phyloP scores from a whole-genome alignment of 352 stramenopile species.

The Phytophthora pluvialis region DNA sequence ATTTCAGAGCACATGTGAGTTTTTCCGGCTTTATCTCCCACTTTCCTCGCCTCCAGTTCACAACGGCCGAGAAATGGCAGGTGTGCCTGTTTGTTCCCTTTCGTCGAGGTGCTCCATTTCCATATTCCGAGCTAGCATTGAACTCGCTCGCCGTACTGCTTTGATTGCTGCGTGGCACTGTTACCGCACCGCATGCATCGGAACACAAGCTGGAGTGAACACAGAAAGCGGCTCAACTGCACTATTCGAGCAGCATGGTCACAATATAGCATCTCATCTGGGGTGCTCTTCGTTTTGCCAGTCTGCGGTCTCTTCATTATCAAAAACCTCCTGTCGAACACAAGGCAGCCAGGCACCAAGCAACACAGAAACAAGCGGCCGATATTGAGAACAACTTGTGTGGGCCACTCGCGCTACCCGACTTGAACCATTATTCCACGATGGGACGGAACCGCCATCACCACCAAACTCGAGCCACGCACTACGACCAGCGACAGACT shows the following conservation, averaged over 20 bases:
- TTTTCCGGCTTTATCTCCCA: slow-evolving; percentile 28
- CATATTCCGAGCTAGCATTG: slow-evolving; percentile 15
- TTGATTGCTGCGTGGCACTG: slow-evolving; percentile 23
- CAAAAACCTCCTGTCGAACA: slow-evolving; percentile 12
- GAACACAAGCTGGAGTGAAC: background rate
- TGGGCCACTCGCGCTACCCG: background rate
- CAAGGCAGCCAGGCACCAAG: background rate
- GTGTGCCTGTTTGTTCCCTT: background rate
- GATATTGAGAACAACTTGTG: background rate
- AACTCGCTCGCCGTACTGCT: background rate
- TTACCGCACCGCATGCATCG: slow-evolving; percentile 26
- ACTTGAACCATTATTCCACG: background rate
- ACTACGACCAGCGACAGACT: slow-evolving; percentile 51
- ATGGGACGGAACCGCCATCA: slow-evolving; percentile 36
- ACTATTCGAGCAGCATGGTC: background rate
- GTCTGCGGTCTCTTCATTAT: slow-evolving; percentile 17
- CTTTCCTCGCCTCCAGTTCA: slow-evolving; percentile 4
- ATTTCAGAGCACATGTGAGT: slow-evolving; percentile 1
- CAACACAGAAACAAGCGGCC: background rate
- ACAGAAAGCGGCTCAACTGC: slow-evolving; percentile 1
- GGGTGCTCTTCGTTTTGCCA: too few species aligned
- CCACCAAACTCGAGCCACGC: slow-evolving; percentile 29
- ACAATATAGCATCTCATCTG: background rate
- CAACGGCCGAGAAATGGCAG: background rate
- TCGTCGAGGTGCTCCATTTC: slow-evolving; percentile 16